Evolutionary conservation across 805 yeast species (phyloP).

Genomic region (Ogataea kodamae): DNA sequence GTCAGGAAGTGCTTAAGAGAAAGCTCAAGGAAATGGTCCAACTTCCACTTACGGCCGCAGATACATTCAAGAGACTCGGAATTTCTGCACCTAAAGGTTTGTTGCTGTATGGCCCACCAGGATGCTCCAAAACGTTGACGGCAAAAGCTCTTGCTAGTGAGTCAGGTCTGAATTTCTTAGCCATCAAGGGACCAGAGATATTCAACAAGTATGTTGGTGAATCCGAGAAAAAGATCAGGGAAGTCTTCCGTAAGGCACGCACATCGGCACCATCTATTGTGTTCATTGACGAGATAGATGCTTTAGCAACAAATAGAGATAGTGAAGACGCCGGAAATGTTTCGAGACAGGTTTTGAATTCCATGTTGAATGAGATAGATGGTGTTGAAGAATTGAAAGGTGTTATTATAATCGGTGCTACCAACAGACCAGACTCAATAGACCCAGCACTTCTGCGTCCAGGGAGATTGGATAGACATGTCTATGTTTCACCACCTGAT

Average conservation of each 20-base stretch:
- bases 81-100: slow-evolving; percentile 92
- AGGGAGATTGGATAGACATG: slow-evolving; percentile 90
- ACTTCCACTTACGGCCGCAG: slow-evolving; percentile 80
- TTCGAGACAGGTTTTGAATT: slow-evolving; percentile 81
- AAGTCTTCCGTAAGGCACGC: slow-evolving; percentile 87
- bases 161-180: slow-evolving; percentile 87
- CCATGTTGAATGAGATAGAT: slow-evolving; percentile 90
- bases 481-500: slow-evolving; percentile 93
- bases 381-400: slow-evolving; percentile 95
- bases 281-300: slow-evolving; percentile 96
- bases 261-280: slow-evolving; percentile 92
- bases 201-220: slow-evolving; percentile 96
- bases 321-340: slow-evolving; percentile 59
- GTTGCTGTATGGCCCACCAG: slow-evolving; percentile 94
- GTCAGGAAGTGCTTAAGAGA: slow-evolving; percentile 78
- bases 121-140: slow-evolving; percentile 91
- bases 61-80: slow-evolving; percentile 72
- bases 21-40: slow-evolving; percentile 88
- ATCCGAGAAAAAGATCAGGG: slow-evolving; percentile 89
- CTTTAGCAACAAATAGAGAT: slow-evolving; percentile 76
- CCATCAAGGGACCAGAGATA: slow-evolving; percentile 95
- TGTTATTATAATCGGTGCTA: slow-evolving; percentile 92
- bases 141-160: slow-evolving; percentile 96
- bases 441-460: slow-evolving; percentile 94
- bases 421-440: slow-evolving; percentile 90